A percentile compares a stretch with the other conserved stretches of the same genome.
These are phyloP conservation scores for Penicillium silybi DNA, from an alignment of 495 filamentous ascomycete species.

Conservation along the genomic window DNA sequence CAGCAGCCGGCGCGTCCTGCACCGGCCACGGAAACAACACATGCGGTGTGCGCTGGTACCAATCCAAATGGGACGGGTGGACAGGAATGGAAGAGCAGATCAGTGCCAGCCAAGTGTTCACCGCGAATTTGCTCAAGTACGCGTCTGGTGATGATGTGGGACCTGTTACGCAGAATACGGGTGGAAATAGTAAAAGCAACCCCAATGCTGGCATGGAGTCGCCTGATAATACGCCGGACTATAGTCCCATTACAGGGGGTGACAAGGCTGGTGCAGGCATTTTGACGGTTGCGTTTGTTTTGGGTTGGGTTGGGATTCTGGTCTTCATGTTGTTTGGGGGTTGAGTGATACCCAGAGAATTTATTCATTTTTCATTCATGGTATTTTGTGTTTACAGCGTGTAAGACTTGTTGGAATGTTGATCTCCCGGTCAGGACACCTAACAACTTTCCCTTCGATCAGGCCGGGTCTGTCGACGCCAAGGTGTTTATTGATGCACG, in stretches of 20 bases:
- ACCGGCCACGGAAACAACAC: constrained; percentile 54
- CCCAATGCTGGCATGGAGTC: constrained; percentile 7
- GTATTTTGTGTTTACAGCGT: neutral
- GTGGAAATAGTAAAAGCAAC: constrained; percentile 22
- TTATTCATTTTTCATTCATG: neutral
- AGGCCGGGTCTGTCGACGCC: too few relatives aligned
- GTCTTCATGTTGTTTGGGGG: constrained; percentile 10
- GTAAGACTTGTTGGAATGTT: neutral
- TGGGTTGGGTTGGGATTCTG: constrained; percentile 41
- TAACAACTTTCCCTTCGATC: too few relatives aligned
- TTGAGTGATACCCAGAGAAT: neutral
- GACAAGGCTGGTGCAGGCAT: constrained; percentile 16
- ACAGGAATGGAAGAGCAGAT: constrained; percentile 54
- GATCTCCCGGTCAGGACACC: too few relatives aligned
- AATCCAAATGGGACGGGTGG: constrained; percentile 56
- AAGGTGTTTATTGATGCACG: too few relatives aligned
- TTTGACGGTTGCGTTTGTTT: constrained; percentile 48
- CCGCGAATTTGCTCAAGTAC: constrained; percentile 28
- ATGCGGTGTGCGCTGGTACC: constrained; percentile 74
- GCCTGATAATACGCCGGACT: neutral
- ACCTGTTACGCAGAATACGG: constrained; percentile 12
- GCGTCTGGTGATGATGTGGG: constrained; percentile 5
- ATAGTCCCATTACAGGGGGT: constrained; percentile 7
- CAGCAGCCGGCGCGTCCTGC: constrained; percentile 67
- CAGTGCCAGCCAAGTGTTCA: constrained; percentile 55